Base-by-base conservation (phyloP, 176 grass and related monocot species). In the Poa annua region DNA sequence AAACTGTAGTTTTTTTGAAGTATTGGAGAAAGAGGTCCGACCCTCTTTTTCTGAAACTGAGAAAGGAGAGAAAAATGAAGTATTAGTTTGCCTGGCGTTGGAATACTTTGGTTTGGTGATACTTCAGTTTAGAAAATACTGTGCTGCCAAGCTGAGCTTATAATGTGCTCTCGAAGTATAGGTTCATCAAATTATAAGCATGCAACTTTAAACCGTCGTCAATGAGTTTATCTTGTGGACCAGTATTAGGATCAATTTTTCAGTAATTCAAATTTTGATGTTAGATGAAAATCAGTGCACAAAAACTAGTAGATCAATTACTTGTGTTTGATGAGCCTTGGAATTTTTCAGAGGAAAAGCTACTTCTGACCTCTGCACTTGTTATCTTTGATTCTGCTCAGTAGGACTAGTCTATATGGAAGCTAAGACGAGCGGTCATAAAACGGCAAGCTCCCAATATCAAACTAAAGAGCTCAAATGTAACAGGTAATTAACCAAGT, bases 361-460 rank as follows among this genome's bases (percentile, higher is more conserved):
- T 7, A 33, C 60, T 29, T 12, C 25, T 33, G 41, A 42, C 41
- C 41, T 33, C 13, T 33, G 25, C 0, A 16, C 61, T 64, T 29
- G 26, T 3, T 33, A 34, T 65, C 62, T 65, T 17, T 34, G 62
- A 65, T 65, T 65, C 24, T 34, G 29, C 62, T 65, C 62, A 71
- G 24, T 42, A 53, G 33, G 70, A 48, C 26, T 63, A 83, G 22
- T 17, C 14, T 59, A n/a, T 60, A 60, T 55, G 25, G 34, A n/a
- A 72, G 55, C 54, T 74, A 62, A 42, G 21, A 55, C 48, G 22
- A 73, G 38, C 11, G 10, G 29, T 50, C 29, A 39, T 25, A 45
- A 87, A 75, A 82, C 76, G 26, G 1, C 41, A 45, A 82, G 7
- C 33, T 53, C 17, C 77, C 48, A 81, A 60, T 7, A 77, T 76